These are phyloP conservation scores for Penicillium angulare DNA, from an alignment of 495 filamentous ascomycete genomes.

Conservation along the genomic window DNA sequence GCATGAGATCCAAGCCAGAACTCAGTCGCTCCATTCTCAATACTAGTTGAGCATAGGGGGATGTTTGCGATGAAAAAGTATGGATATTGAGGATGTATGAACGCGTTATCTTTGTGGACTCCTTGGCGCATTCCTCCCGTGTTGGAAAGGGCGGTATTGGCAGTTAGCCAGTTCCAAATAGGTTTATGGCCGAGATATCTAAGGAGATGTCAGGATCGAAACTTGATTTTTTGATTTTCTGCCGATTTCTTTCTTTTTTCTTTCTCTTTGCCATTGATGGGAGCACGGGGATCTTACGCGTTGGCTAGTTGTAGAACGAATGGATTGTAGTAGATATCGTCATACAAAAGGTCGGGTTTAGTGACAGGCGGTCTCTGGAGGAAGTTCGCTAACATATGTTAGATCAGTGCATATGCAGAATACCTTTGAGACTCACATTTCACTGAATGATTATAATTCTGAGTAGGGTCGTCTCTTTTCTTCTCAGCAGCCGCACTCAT, in stretches of 20 bases:
- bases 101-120: constrained; percentile 57
- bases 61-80: constrained; percentile 58
- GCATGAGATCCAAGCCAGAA: constrained; percentile 59
- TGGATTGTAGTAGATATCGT: neutral
- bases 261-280: too few species aligned
- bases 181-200: neutral
- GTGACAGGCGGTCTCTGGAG: constrained; percentile 1
- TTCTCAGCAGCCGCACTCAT: constrained; percentile 1
- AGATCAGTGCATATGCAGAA: too few species aligned
- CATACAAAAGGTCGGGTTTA: neutral
- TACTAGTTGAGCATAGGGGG: constrained; percentile 49
- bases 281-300: too few species aligned
- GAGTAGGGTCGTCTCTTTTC: neutral
- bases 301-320: neutral
- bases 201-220: too few species aligned
- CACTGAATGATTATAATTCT: neutral
- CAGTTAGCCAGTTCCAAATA: constrained; percentile 2
- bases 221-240: too few species aligned
- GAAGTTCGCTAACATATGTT: neutral
- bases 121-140: neutral
- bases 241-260: too few species aligned
- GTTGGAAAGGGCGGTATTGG: neutral
- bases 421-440: neutral
- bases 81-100: constrained; percentile 49
- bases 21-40: constrained; percentile 58